These are phyloP conservation scores for Lophiotrema nucula DNA, from an alignment of 495 filamentous ascomycete species.

Conservation along the genomic window DNA sequence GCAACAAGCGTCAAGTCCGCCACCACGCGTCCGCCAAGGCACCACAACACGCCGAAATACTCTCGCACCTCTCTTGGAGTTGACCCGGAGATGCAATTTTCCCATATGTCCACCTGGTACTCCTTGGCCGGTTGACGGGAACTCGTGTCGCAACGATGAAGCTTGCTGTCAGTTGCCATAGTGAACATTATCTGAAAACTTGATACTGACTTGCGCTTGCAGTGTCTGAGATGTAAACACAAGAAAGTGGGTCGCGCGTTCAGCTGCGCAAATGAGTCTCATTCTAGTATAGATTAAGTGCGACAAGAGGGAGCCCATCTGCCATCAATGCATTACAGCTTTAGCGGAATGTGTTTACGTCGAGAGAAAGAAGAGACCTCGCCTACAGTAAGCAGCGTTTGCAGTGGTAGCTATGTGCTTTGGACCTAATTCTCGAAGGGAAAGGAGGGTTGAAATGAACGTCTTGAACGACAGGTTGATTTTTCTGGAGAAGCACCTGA, in stretches of 20 bases:
- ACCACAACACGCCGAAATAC: too few relatives aligned
- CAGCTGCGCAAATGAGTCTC: not conserved
- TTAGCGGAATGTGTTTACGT: slow-evolving; percentile 11
- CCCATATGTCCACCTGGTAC: too few relatives aligned
- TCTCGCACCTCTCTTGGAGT: too few relatives aligned
- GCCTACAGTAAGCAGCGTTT: slow-evolving; percentile 6
- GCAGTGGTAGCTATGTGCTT: too few relatives aligned
- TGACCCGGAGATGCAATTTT: too few relatives aligned
- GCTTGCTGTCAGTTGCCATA: slow-evolving; percentile 8
- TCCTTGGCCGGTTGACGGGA: too few relatives aligned
- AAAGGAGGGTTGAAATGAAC: too few relatives aligned
- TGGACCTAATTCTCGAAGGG: too few relatives aligned
- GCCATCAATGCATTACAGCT: slow-evolving; percentile 14
- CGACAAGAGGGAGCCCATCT: slow-evolving; percentile 12
- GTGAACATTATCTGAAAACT: not conserved
- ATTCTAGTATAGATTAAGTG: slow-evolving; percentile 13
- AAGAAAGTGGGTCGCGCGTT: not conserved
- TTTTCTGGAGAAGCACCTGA: too few relatives aligned
- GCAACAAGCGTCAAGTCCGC: too few relatives aligned
- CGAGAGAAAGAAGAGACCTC: slow-evolving; percentile 7
- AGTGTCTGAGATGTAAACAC: slow-evolving; percentile 20
- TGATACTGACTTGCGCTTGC: not conserved
- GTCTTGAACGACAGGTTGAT: too few relatives aligned
- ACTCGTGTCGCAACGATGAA: slow-evolving; percentile 1
- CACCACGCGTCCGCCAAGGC: too few relatives aligned